Base-by-base conservation (phyloP, 192 early-diverging fungal species). In the Chytriomyces confervae region DNA sequence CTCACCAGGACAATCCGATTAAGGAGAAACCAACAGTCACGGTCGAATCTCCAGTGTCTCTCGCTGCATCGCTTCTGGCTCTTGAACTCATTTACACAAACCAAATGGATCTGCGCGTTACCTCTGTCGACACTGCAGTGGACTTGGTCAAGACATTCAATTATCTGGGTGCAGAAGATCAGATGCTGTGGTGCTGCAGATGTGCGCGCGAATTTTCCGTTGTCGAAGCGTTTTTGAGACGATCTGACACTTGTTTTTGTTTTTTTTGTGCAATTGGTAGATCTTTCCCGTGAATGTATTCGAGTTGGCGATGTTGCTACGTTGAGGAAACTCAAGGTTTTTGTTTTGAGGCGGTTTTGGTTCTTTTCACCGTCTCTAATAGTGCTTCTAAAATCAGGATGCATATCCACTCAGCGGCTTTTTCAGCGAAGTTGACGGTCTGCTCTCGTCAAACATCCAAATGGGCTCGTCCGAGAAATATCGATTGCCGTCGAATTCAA, bases 81-180 rank as follows among this genome's bases (percentile, higher is more conserved):
- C 74, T 76, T 6, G 62, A 66, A 48, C 62, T 76, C n/a, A 47
- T 76, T 4, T 76, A 76, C 64, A 76, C 74, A 3, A 51, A 66
- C 64, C n/a, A 23, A 6, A 66, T 50, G 48, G 47, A 7, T 16
- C 18, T 50, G 1, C 7, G 18, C 20, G 47, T 76, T 10, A 51
- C 23, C 6, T 2, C 9, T 13, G 29, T 36, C 0, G 9, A 44
- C 0, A 16, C 1, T 11, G 74, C 74, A 13, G 64, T 48, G 1
- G 45, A 9, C 13, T 64, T 76, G 47, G n/a, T 76, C 20, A 11
- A 36, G 9, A 64, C 74, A 16, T 76, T 76, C 36, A 23, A 44
- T 18, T 76, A 66, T 47, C 74, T 76, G 6, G 74, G 36, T 1
- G 74, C 64, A 8, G 74, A 76, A 7, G 29, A 43, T 46, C 29